Percentiles rank a stretch among this genome's conserved stretches.
Evolutionary conservation across 1,139 yeast genomes (phyloP).

Genomic region (Suhomyces bolitotheri): DNA sequence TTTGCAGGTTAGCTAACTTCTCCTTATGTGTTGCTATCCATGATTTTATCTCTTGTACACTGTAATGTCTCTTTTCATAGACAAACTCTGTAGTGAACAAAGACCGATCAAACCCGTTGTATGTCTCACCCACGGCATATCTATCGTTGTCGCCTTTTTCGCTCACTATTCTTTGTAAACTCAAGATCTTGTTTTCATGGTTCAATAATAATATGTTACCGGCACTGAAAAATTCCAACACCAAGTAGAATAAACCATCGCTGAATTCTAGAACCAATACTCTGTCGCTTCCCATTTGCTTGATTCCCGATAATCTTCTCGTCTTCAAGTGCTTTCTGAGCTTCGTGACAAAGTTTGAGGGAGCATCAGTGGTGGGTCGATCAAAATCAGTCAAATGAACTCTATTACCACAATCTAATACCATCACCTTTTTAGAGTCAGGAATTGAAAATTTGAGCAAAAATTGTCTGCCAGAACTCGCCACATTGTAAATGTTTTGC

Average conservation of each 20-base stretch:
- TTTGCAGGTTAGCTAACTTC: constrained; percentile 20
- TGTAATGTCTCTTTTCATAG: constrained; percentile 22
- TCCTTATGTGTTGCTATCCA: constrained; percentile 53
- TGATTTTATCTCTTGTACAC: constrained; percentile 35
- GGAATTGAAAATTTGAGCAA: constrained; percentile 80
- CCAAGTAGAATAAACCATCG: constrained; percentile 76
- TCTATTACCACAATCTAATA: constrained; percentile 86
- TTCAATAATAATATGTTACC: constrained; percentile 86
- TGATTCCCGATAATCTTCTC: constrained; percentile 69
- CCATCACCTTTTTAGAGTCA: constrained; percentile 72
- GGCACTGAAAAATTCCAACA: constrained; percentile 90
- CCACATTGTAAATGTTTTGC: constrained; percentile 82
- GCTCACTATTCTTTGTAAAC: constrained; percentile 75
- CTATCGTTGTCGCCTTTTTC: constrained; percentile 63
- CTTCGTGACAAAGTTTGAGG: constrained; percentile 83
- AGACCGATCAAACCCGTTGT: constrained; percentile 56
- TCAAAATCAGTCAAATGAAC: constrained; percentile 78
- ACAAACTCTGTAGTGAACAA: constrained; percentile 39
- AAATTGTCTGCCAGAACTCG: constrained; percentile 71
- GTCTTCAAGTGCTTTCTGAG: constrained; percentile 83
- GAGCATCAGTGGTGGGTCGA: constrained; percentile 76
- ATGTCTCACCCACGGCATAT: constrained; percentile 72
- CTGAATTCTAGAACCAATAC: constrained; percentile 78
- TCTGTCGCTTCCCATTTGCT: constrained; percentile 77
- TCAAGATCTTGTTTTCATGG: constrained; percentile 61